phyloP scores from a whole-genome alignment of 2,329 filamentous ascomycete species.

The Ceratocystis colombiana region DNA sequence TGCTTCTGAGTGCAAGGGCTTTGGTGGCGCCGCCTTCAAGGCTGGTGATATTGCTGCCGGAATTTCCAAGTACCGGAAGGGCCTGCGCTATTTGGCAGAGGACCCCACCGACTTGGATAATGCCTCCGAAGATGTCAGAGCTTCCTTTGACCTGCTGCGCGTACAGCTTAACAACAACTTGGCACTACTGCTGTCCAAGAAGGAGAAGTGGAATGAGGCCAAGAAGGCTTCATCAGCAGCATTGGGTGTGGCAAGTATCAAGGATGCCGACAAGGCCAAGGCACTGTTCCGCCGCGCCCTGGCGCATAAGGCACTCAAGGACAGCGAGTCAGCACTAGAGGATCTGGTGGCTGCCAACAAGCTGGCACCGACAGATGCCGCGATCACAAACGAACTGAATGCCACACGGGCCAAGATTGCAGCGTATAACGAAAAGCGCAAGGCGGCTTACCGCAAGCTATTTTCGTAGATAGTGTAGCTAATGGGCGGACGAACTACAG shows the following conservation, averaged over 20 bases:
- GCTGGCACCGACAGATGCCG: constrained; percentile 64
- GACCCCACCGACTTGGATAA: constrained; percentile 59
- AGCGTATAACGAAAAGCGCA: constrained; percentile 73
- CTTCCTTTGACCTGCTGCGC: constrained; percentile 61
- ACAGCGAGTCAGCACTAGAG: constrained; percentile 69
- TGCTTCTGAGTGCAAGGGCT: constrained; percentile 75
- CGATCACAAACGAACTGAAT: constrained; percentile 63
- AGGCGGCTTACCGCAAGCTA: constrained; percentile 86
- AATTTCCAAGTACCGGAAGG: constrained; percentile 91
- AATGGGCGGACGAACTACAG: not conserved
- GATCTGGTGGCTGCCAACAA: constrained; percentile 67
- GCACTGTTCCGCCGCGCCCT: constrained; percentile 73
- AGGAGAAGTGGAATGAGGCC: constrained; percentile 59
- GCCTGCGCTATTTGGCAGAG: constrained; percentile 76
- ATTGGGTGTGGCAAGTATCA: constrained; percentile 54
- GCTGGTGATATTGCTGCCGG: constrained; percentile 57
- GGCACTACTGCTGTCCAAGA: constrained; percentile 75
- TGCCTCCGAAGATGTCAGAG: constrained; percentile 57
- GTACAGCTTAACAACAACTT: constrained; percentile 84
- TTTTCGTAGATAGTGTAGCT: constrained; percentile 42
- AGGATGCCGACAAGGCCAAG: constrained; percentile 76
- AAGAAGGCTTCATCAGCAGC: constrained; percentile 62
- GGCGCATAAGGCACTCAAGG: constrained; percentile 66
- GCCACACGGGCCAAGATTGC: constrained; percentile 67
- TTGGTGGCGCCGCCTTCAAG: constrained; percentile 90